phyloP scores from a whole-genome alignment of 805 yeast genomes.

The Priceomyces melissophilus region DNA sequence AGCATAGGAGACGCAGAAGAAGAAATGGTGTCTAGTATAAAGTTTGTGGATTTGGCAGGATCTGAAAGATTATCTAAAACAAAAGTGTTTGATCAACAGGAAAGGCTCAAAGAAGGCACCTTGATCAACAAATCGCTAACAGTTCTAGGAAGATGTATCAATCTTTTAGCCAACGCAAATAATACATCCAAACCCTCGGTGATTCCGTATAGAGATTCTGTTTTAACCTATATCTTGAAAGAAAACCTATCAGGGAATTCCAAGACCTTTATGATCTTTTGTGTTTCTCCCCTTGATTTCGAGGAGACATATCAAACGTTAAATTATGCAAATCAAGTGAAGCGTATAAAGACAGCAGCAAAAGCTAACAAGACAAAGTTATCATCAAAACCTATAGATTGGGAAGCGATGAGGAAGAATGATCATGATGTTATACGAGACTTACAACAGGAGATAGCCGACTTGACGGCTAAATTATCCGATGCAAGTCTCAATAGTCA shows the following conservation, averaged over 20 bases:
- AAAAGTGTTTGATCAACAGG: slow-evolving; percentile 51
- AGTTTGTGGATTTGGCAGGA: slow-evolving; percentile 80
- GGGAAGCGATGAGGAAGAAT: slow-evolving; percentile 25
- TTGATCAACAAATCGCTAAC: slow-evolving; percentile 76
- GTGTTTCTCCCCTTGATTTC: slow-evolving; percentile 74
- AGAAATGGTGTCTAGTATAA: slow-evolving; percentile 55
- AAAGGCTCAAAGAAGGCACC: slow-evolving; percentile 68
- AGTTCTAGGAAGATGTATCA: slow-evolving; percentile 68
- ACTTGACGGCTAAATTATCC: slow-evolving; percentile 23
- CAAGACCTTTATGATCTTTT: slow-evolving; percentile 85
- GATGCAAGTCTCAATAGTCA: neutral
- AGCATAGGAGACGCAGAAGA: slow-evolving; percentile 38
- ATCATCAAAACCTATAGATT: slow-evolving; percentile 24
- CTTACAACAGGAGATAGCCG: slow-evolving; percentile 29
- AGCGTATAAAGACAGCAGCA: slow-evolving; percentile 63
- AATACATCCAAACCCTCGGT: slow-evolving; percentile 25
- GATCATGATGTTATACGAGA: slow-evolving; percentile 25
- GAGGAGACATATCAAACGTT: slow-evolving; percentile 76
- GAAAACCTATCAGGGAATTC: slow-evolving; percentile 82
- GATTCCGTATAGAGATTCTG: slow-evolving; percentile 73
- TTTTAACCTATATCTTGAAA: slow-evolving; percentile 68
- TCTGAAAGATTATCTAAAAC: slow-evolving; percentile 68
- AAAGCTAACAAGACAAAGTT: slow-evolving; percentile 34
- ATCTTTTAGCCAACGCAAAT: slow-evolving; percentile 39
- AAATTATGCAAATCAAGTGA: slow-evolving; percentile 75